Conservation (phyloP, 306 rosid genomes). For the Sphenostylis stenocarpa region DNA sequence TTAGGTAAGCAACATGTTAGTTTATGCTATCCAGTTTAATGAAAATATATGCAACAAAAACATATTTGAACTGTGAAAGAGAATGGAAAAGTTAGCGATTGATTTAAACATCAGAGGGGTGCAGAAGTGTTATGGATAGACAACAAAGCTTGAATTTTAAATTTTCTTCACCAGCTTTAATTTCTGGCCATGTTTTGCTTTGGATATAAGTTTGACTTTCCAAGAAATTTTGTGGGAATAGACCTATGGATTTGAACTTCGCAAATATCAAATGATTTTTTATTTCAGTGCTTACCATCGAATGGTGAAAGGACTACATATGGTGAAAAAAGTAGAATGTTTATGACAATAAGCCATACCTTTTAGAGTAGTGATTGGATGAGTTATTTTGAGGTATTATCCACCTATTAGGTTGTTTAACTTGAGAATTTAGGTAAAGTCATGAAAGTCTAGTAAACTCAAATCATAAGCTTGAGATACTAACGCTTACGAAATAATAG, state of each 20-base stretch:
- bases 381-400: neutral
- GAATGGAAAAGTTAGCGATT: neutral
- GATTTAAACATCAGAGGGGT: neutral
- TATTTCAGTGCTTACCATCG: neutral
- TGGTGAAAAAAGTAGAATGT: slow-evolving; percentile 14
- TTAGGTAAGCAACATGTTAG: too few relatives aligned
- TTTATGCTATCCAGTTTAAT: neutral
- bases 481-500: neutral
- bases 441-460: neutral
- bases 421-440: neutral
- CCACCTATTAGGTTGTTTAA: neutral
- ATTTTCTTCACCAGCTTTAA: neutral
- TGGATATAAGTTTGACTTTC: slow-evolving; percentile 7
- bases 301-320: neutral
- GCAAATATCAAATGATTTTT: slow-evolving; percentile 5
- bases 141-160: neutral
- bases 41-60: slow-evolving; percentile 2
- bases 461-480: neutral
- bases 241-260: neutral
- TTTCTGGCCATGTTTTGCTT: neutral
- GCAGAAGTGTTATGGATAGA: neutral
- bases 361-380: neutral
- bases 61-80: neutral
- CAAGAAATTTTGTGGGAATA: neutral
- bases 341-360: neutral